Conservation (phyloP, 2,329 filamentous ascomycete species). For the Aspergillus hiratsukae region DNA sequence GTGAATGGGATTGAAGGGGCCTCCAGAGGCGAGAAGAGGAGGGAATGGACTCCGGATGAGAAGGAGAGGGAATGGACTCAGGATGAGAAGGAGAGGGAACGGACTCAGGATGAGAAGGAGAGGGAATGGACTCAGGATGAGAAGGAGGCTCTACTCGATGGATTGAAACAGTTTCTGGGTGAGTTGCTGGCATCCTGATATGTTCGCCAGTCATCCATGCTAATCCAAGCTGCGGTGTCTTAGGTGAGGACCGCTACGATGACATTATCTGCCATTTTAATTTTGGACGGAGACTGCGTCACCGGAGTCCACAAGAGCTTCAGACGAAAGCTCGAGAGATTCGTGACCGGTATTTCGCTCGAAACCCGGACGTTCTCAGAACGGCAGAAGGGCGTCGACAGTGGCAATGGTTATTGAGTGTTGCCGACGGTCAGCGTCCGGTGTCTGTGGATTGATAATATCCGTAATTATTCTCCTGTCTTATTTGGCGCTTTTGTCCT, state of each 20-base stretch:
- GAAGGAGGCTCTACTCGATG: slow-evolving; percentile 22
- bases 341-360: slow-evolving; percentile 4
- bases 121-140: slow-evolving; percentile 22
- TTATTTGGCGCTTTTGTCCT: neutral
- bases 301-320: slow-evolving; percentile 14
- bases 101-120: no score
- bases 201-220: neutral
- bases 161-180: slow-evolving; percentile 20
- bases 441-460: neutral
- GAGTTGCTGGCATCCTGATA: neutral
- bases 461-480: neutral
- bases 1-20: neutral
- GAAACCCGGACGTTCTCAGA: slow-evolving; percentile 7
- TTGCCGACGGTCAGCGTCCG: slow-evolving; percentile 1
- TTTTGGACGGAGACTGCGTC: slow-evolving; percentile 9
- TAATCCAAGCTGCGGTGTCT: neutral
- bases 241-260: slow-evolving; percentile 21
- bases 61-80: slow-evolving; percentile 19
- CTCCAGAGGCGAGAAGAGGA: neutral
- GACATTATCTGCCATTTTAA: slow-evolving; percentile 19
- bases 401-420: slow-evolving; percentile 21
- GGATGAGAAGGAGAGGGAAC: slow-evolving; percentile 19
- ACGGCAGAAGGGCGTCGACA: slow-evolving; percentile 14
- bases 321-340: slow-evolving; percentile 16
- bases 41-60: slow-evolving; percentile 22